Evolutionary conservation across 495 filamentous ascomycete species (phyloP), one percentile per base, ranked within the genome.

Genomic region (Daldinia vernicosa): DNA sequence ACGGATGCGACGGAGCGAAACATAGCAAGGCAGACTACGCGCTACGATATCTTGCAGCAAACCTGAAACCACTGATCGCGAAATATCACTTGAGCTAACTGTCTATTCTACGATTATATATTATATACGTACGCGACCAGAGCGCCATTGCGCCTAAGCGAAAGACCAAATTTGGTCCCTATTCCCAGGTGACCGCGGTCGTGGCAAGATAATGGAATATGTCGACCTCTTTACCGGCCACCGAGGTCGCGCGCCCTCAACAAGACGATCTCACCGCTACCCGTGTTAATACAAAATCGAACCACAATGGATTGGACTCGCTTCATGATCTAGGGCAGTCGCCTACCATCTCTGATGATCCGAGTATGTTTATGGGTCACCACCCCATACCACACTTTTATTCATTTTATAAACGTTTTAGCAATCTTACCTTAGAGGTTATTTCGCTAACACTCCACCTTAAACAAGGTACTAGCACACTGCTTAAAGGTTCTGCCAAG

Each of bases 191-290:
- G 64, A 33, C 37, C 60, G 45, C 45, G 50, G 60, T 59, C 50
- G 24, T 27, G 9, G n/a, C 30, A n/a, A 63, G 63, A 75, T 68
- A 67, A 75, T 75, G 74, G 74, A 71, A 75, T 60, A 75, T 75
- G 74, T 72, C 74, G 63, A 67, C 66, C 63, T 67, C 69, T 57
- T 60, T 65, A 56, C 40, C 70, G 63, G 63, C 63, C 63, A 70
- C 67, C 55, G 70, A 70, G 57, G 66, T 70, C 69, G 70, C 70
- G 33, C 67, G 63, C 58, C 43, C 71, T 70, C 71, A 35, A 27
- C 66, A 66, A 70, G 74, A 61, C 43, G 70, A 72, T 60, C 59
- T 47, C 40, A 37, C 56, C 15, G 30, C 26, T 27, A 47, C 37
- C 37, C 57, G 51, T 58, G 24, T 33, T 43, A 62, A 57, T 30